Base-by-base conservation (phyloP, 441 rosid genomes). In the Isatis lusitanica region DNA sequence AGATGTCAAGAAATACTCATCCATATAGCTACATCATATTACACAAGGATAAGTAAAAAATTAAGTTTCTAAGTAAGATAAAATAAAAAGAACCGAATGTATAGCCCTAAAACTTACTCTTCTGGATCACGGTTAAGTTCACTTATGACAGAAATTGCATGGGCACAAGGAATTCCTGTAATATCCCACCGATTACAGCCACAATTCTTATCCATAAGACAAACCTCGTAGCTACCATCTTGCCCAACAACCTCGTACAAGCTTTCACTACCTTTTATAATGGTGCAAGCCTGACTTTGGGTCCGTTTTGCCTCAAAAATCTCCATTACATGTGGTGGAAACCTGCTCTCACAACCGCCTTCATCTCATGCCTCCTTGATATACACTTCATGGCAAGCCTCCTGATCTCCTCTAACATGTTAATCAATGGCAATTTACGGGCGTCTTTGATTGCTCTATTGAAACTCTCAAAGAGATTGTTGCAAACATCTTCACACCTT, bases 151-250 rank as follows among this genome's bases (percentile, higher is more conserved):
- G 15, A 1, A 10, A 65, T 47, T 0, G 58, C 58, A 48, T 47
- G 58, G 0, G 4, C 3, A 33, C 63, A 55, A 39, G 52, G 63
- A 1, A 55, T 16, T 8, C 63, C 12, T 0, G 72, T 68, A 7
- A 68, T 5, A 15, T 40, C 11, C 72, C 52, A 53, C 4, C 33
- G 39, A 9, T 55, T 39, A 68, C 72, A 55, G 15, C 63, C 63
- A 16, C 63, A 68, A 26, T 55, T 30, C 17, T 6, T 68, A 3
- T 30, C 0, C 1, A 5, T 17, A 3, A 68, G 30, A 15, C 47
- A 9, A 1, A 46, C 56, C 6, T 9, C 9, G 1, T n/a, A 63
- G 30, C 36, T 12, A 4, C 50, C 8, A 4, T 15, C 55, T 5
- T 24, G 46, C 68, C 24, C 24, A 4, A 31, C 0, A 3, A 30